Percentiles rank a stretch among this genome's conserved stretches.
phyloP scores from a whole-genome alignment of 2,329 filamentous ascomycete genomes.

The Calycina marina region DNA sequence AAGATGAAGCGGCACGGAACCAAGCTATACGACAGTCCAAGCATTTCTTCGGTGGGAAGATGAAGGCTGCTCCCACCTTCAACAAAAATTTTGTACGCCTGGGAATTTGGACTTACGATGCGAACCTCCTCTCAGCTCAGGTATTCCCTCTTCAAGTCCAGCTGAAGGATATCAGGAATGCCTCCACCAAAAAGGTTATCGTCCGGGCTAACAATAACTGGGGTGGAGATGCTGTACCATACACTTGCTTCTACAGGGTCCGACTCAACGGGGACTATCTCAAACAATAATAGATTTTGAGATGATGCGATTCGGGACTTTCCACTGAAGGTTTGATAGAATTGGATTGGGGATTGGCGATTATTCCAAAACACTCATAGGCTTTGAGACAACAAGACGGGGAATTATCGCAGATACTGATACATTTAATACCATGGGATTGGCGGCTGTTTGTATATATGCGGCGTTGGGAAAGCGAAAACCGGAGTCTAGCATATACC shows the following conservation, averaged over 20 bases:
- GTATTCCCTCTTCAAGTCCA: conserved; percentile 38
- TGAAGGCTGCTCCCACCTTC: conserved; percentile 17
- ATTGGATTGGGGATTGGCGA: no score
- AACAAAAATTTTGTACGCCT: conserved; percentile 41
- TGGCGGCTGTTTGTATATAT: no score
- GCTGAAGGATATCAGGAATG: conserved; percentile 28
- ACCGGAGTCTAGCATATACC: no score
- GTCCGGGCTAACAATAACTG: conserved; percentile 44
- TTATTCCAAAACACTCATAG: no score
- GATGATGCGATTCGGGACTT: no score
- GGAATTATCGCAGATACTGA: no score
- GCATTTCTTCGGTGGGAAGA: conserved; percentile 25
- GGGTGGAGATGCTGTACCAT: conserved; percentile 31
- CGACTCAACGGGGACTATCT: conserved; percentile 41
- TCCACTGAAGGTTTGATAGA: no score
- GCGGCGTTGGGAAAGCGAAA: no score
- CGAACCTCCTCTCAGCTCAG: conserved; percentile 31
- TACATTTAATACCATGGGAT: no score
- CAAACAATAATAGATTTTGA: no score
- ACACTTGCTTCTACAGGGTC: conserved; percentile 54
- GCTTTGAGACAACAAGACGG: no score
- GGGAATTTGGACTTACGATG: conserved; percentile 36
- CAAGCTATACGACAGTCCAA: conserved; percentile 24
- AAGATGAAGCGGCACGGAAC: conserved; percentile 24
- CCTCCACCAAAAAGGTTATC: conserved; percentile 35